Base-by-base conservation (phyloP, 192 early-diverging fungal genomes). In the Phycomyces blakesleeanus region DNA sequence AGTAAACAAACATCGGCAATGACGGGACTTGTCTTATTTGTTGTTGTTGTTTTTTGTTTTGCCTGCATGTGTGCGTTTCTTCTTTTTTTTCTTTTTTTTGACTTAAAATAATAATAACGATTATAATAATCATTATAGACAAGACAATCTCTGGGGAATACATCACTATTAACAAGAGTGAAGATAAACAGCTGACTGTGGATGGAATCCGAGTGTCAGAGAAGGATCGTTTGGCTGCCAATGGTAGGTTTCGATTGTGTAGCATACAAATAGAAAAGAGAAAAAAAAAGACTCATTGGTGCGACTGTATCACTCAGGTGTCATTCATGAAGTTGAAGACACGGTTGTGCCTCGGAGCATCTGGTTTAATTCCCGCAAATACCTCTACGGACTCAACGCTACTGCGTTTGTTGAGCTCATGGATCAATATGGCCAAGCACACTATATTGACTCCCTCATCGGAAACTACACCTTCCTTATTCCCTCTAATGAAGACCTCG, bases 371-470 rank as follows among this genome's bases (percentile, higher is more conserved):
- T 73, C 79, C 8, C 80, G 79, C 27, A 91, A 90, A 61, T 85
- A 84, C 29, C 78, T 91, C 27, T 67, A 84, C 26, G 90, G 88
- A 6, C 62, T 90, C 16, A 87, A 88, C 61, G 86, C 87, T 0
- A 87, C 87, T 0, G 68, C 59, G 44, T 90, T 89, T 72, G 83
- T 84, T 9, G 64, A 73, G 11, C 69, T 75, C 1, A 47, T 90
- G 42, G 78, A 83, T 52, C 74, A 85, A 47, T 63, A 74, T 20
- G 81, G 82, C 3, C 67, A 89, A 20, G 71, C 59, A 25, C 63
- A 75, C 58, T 85, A 85, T 55, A 76, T 91, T 21, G 83, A 87
- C 39, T 58, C 81, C 0, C 66, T 74, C 3, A 72, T 65, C 39
- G 65, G 67, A 34, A 76, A 80, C 50, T 76, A 81, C 51, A 91